Conservation (phyloP, 352 stramenopile species). For the Lagenidium sp. region DNA sequence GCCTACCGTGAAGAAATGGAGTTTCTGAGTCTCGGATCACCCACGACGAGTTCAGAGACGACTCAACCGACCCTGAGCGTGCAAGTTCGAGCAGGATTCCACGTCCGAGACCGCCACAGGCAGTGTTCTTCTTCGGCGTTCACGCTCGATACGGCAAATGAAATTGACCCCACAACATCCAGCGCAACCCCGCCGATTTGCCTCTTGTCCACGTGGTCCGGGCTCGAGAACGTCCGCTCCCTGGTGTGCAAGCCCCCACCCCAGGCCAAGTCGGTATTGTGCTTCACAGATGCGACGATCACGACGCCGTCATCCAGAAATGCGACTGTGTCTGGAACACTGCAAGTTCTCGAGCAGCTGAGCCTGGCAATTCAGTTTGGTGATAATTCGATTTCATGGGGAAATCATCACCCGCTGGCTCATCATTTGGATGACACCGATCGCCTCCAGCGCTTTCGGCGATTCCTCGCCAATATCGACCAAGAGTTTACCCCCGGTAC, state of each 20-base stretch:
- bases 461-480: constrained; percentile 12
- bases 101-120: constrained; percentile 8
- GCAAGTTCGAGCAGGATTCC: constrained; percentile 8
- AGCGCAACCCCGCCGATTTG: constrained; percentile 4
- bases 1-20: constrained; percentile 7
- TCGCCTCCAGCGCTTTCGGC: constrained; percentile 6
- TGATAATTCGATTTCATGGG: no score
- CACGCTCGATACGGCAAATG: no score
- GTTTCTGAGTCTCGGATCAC: no score
- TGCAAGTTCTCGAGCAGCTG: background rate
- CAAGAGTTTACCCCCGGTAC: background rate
- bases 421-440: no score
- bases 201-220: constrained; percentile 12
- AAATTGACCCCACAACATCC: no score
- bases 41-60: background rate
- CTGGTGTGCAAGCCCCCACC: constrained; percentile 16
- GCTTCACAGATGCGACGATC: constrained; percentile 4
- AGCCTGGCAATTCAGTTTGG: no score
- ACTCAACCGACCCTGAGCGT: constrained; percentile 3
- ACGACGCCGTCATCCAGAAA: background rate
- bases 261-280: constrained; percentile 7
- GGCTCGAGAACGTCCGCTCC: constrained; percentile 17
- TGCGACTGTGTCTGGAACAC: background rate
- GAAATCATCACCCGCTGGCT: no score
- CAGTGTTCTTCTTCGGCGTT: constrained; percentile 5